These are phyloP conservation scores for Coemansia pectinata DNA, from an alignment of 192 early-diverging fungal genomes.

Conservation along the genomic window DNA sequence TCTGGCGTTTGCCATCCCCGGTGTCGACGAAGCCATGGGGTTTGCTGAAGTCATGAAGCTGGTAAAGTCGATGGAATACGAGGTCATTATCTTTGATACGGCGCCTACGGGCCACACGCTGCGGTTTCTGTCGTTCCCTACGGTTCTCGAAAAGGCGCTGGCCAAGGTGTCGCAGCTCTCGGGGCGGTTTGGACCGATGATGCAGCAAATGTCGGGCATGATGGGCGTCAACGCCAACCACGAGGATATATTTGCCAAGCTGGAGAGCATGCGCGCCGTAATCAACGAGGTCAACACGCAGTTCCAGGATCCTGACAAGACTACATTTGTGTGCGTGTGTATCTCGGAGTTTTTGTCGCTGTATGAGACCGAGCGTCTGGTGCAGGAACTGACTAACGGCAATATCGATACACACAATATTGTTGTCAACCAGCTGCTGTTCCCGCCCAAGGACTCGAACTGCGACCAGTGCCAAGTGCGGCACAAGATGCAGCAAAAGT, in stretches of 20 bases:
- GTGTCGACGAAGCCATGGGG: constrained; percentile 99
- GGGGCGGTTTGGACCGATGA: constrained; percentile 94
- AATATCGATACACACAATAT: constrained; percentile 99
- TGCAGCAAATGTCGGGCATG: constrained; percentile 82
- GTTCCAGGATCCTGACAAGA: constrained; percentile 99
- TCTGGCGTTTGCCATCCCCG: constrained; percentile 98
- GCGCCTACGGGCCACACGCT: constrained; percentile 99
- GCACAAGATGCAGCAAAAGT: constrained; percentile 98
- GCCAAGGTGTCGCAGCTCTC: constrained; percentile 93
- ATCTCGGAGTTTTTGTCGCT: constrained; percentile 99
- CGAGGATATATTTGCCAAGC: constrained; percentile 94
- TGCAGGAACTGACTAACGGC: constrained; percentile 97
- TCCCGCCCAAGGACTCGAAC: constrained; percentile 83
- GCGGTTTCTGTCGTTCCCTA: constrained; percentile 97
- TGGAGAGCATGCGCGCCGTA: constrained; percentile 93
- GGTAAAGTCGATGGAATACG: constrained; percentile 99
- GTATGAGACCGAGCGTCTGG: constrained; percentile 99
- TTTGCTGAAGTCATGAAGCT: constrained; percentile 99
- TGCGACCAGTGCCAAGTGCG: constrained; percentile 91
- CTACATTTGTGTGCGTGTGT: constrained; percentile 99
- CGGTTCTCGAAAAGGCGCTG: constrained; percentile 95
- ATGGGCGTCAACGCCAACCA: constrained; percentile 82
- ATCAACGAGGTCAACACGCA: constrained; percentile 99
- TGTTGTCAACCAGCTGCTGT: constrained; percentile 97
- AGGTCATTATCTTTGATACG: constrained; percentile 98